Conservation (phyloP, 192 early-diverging fungal species). For the Dispira simplex region DNA sequence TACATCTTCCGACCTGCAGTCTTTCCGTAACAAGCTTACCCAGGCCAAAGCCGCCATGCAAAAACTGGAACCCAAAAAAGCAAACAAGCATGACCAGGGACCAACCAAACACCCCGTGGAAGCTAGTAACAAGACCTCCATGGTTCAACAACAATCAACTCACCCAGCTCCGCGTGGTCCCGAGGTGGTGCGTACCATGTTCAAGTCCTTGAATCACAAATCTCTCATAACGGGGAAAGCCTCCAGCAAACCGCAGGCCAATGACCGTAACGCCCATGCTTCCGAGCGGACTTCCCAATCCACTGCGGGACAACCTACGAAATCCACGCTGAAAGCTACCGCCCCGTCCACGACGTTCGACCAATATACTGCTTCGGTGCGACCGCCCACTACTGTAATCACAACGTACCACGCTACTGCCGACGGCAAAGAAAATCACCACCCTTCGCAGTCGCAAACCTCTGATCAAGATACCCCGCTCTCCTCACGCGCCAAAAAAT, state of each 20-base stretch:
- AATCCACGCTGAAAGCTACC: background rate
- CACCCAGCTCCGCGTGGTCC: background rate
- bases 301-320: background rate
- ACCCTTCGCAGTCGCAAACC: background rate
- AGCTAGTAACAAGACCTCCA: background rate
- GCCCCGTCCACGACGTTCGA: background rate
- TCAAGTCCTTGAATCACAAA: slow-evolving; percentile 9
- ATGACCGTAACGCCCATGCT: background rate
- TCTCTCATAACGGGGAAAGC: background rate
- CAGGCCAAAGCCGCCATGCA: slow-evolving; percentile 2
- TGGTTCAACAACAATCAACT: background rate
- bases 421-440: background rate
- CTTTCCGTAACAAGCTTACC: background rate
- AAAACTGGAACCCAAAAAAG: background rate
- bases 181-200: background rate
- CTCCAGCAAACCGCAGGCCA: background rate
- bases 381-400: background rate
- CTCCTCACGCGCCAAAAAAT: slow-evolving; percentile 1
- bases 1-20: background rate
- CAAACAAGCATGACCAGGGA: background rate
- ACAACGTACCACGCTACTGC: background rate
- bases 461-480: background rate
- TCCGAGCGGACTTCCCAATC: background rate
- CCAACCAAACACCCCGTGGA: background rate
- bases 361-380: background rate